Conservation (phyloP, 441 rosid genomes). For the Arabidopsis hybrid region DNA sequence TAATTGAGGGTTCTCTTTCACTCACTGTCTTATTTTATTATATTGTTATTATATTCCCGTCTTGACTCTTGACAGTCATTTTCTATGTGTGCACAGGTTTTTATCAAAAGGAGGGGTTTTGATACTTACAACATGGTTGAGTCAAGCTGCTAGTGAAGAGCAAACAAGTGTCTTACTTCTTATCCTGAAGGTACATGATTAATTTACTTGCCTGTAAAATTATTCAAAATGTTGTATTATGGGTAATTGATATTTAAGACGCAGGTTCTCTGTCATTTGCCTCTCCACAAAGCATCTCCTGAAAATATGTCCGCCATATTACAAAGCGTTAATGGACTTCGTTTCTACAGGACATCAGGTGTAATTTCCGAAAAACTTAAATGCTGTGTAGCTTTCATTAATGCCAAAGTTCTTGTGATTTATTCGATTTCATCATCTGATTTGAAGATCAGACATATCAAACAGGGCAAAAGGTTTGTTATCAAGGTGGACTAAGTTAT, state of each 20-base stretch:
- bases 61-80: slow-evolving; percentile 23
- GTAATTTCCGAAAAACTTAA: slow-evolving; percentile 42
- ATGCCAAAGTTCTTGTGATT: slow-evolving; percentile 43
- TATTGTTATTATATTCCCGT: slow-evolving; percentile 9
- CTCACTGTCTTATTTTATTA: slow-evolving; percentile 14
- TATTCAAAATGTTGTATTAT: slow-evolving; percentile 34
- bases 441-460: slow-evolving; percentile 99
- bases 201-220: slow-evolving; percentile 14
- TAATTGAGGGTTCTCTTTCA: slow-evolving; percentile 28
- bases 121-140: slow-evolving; percentile 95
- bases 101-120: slow-evolving; percentile 88
- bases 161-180: slow-evolving; percentile 81
- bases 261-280: slow-evolving; percentile 94
- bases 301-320: slow-evolving; percentile 93
- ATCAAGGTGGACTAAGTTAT: slow-evolving; percentile 92
- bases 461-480: slow-evolving; percentile 95
- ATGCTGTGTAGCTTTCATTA: slow-evolving; percentile 19
- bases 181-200: slow-evolving; percentile 67
- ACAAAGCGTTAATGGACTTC: slow-evolving; percentile 85
- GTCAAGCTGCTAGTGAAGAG: slow-evolving; percentile 89
- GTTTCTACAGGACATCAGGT: slow-evolving; percentile 90
- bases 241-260: slow-evolving; percentile 38
- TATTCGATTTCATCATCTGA: slow-evolving; percentile 87
- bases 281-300: slow-evolving; percentile 87
- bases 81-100: slow-evolving; percentile 64